A percentile compares a stretch with the other conserved stretches of the same genome.
Conservation (phyloP, 129 eudicot species). For the Helianthus tuberosus region DNA sequence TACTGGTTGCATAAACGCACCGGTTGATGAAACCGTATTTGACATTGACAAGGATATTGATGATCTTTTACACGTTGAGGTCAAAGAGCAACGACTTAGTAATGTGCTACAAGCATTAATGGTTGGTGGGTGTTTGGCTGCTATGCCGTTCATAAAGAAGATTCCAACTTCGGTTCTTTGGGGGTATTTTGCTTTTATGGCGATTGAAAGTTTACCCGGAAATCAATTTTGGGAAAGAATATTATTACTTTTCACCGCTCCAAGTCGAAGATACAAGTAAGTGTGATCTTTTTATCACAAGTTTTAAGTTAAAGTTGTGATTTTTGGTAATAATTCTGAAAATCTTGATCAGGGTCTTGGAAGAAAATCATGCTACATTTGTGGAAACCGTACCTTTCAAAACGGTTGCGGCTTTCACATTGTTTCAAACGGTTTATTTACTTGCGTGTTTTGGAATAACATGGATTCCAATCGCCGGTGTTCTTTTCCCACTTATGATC, state of each 20-base stretch:
- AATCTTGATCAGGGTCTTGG: slow-evolving; percentile 63
- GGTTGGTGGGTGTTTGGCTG: slow-evolving; percentile 90
- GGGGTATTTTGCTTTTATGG: slow-evolving; percentile 99
- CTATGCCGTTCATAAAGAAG: slow-evolving; percentile 89
- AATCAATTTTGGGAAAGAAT: slow-evolving; percentile 98
- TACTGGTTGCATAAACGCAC: slow-evolving; percentile 74
- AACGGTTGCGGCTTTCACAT: slow-evolving; percentile 74
- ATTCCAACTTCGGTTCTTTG: slow-evolving; percentile 97
- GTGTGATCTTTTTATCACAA: slow-evolving; percentile 17
- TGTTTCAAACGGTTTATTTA: slow-evolving; percentile 82
- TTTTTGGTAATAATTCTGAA: slow-evolving; percentile 6
- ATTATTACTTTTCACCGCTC: slow-evolving; percentile 85
- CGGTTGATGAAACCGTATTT: slow-evolving; percentile 79
- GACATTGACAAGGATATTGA: slow-evolving; percentile 90
- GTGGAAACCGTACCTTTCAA: slow-evolving; percentile 93
- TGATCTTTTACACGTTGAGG: slow-evolving; percentile 92
- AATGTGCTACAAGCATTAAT: slow-evolving; percentile 80
- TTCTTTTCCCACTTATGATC: slow-evolving; percentile 91
- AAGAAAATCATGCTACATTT: slow-evolving; percentile 86
- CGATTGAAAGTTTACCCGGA: slow-evolving; percentile 95
- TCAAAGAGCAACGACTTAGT: slow-evolving; percentile 92
- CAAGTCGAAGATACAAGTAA: slow-evolving; percentile 96
- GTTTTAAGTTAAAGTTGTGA: slow-evolving; percentile 8
- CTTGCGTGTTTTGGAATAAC: slow-evolving; percentile 91
- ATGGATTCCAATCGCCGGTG: slow-evolving; percentile 96